Conservation (phyloP, 2,329 filamentous ascomycete species). For the Dactylellina leptospora region DNA sequence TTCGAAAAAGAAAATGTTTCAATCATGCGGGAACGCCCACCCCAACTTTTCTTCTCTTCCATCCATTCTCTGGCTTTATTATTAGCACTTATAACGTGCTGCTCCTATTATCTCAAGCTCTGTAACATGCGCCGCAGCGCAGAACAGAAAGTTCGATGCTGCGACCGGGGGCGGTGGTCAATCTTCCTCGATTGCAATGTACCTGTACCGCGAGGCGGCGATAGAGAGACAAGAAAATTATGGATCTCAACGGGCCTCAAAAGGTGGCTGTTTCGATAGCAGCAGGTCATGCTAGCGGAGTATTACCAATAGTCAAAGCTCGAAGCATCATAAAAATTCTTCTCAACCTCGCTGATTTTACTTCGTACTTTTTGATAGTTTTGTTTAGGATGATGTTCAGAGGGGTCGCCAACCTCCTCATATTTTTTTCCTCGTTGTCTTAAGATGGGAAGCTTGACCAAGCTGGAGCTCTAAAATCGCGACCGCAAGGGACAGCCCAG, state of each 20-base stretch:
- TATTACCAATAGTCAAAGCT: constrained; percentile 9
- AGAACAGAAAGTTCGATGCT: constrained; percentile 45
- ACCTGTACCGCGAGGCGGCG: constrained; percentile 41
- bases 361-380: no score
- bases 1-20: constrained; percentile 8
- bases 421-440: constrained; percentile 14
- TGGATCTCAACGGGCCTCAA: no score
- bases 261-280: no score
- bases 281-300: no score
- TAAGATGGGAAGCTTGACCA: not conserved
- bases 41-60: constrained; percentile 10
- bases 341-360: constrained; percentile 26
- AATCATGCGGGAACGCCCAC: not conserved
- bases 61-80: constrained; percentile 40
- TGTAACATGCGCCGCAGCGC: constrained; percentile 37
- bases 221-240: constrained; percentile 34
- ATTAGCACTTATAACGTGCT: constrained; percentile 37
- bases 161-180: constrained; percentile 30
- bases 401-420: constrained; percentile 34
- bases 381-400: not conserved
- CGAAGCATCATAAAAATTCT: not conserved
- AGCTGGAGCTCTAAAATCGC: not conserved
- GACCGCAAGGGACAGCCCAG: no score
- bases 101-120: constrained; percentile 30
- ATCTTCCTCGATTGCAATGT: no score